phyloP scores from a whole-genome alignment of 768 basidiomycete genomes.

The Termitomyces sp. region DNA sequence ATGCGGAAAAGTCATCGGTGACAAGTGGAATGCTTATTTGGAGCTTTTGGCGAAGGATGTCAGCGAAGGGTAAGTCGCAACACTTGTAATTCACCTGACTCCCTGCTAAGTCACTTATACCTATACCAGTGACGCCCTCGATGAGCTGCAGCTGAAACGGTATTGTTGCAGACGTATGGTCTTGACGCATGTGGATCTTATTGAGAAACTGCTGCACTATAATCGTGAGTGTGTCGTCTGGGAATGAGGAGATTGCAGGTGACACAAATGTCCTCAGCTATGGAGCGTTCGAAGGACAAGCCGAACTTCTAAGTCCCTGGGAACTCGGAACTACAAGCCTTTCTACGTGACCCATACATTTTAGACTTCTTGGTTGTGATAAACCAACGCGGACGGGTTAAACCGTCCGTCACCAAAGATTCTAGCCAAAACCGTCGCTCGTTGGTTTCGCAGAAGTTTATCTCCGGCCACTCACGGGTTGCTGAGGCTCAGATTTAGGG shows the following conservation, averaged over 20 bases:
- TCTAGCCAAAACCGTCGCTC: background rate
- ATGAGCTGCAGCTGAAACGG: constrained; percentile 82
- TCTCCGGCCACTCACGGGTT: background rate
- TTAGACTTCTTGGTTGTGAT: background rate
- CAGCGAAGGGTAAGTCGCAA: constrained; percentile 74
- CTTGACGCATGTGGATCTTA: constrained; percentile 93
- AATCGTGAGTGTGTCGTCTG: constrained; percentile 59
- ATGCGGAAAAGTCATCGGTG: constrained; percentile 95
- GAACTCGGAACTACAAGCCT: background rate
- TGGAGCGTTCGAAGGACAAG: constrained; percentile 46
- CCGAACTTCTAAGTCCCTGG: constrained; percentile 11
- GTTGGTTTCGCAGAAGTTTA: background rate
- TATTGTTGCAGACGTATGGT: constrained; percentile 99
- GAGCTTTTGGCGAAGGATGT: constrained; percentile 74
- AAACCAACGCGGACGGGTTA: background rate
- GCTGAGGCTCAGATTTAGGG: background rate
- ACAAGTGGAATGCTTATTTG: constrained; percentile 91
- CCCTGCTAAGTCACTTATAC: background rate
- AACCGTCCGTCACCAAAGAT: background rate
- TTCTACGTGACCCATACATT: background rate
- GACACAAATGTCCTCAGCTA: constrained; percentile 23
- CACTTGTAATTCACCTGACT: background rate
- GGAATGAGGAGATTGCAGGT: background rate
- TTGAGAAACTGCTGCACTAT: constrained; percentile 94
- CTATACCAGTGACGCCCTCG: constrained; percentile 71